Evolutionary conservation across 306 rosid species (phyloP).

Genomic region (Pyrus bretschneideri): DNA sequence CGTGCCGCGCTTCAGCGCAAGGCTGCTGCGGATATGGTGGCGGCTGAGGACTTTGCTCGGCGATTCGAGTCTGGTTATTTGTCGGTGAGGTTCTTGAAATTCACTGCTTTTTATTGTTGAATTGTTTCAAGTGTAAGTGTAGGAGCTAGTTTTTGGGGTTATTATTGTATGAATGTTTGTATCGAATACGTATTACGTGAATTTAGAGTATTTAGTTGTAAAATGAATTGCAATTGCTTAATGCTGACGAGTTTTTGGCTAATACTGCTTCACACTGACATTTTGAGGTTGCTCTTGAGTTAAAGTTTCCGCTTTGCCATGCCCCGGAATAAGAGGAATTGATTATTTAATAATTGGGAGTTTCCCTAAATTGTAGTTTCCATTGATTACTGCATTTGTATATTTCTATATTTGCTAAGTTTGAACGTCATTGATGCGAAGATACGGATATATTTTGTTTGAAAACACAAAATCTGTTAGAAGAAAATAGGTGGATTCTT

Average conservation of each 20-base stretch:
- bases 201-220: neutral
- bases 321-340: neutral
- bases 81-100: constrained; percentile 32
- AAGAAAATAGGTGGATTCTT: neutral
- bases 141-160: neutral
- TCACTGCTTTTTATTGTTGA: neutral
- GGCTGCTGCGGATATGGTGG: constrained; percentile 95
- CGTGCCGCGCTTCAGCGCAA: constrained; percentile 71
- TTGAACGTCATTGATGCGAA: neutral
- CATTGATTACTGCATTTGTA: neutral
- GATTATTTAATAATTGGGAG: neutral
- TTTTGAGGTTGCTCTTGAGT: neutral
- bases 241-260: neutral
- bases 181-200: neutral
- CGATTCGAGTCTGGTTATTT: constrained; percentile 74
- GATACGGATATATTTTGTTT: neutral
- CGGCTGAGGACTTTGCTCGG: constrained; percentile 89
- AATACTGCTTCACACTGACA: neutral
- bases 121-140: neutral
- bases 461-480: neutral
- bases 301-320: neutral
- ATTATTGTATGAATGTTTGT: neutral
- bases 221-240: neutral
- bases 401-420: neutral
- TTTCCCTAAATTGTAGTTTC: neutral